phyloP scores from a whole-genome alignment of 345 rosid genomes.

The Eucalyptus viminalis region DNA sequence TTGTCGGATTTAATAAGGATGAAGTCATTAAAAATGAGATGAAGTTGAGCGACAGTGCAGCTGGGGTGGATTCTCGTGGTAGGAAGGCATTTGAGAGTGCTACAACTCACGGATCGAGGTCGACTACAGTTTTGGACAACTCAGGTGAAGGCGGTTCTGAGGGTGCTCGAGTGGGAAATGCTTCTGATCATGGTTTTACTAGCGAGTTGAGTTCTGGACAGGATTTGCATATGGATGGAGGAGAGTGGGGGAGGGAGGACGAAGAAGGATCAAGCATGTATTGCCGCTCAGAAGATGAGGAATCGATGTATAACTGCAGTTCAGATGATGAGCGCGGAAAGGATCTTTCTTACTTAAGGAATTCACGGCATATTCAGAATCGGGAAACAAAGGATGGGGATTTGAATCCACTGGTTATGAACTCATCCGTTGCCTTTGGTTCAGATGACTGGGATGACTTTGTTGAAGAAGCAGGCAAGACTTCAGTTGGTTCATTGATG shows the following conservation, averaged over 20 bases:
- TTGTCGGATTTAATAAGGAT: not conserved
- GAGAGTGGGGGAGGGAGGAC: constrained; percentile 12
- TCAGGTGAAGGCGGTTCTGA: not conserved
- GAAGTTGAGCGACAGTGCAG: not conserved
- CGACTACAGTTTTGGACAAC: not conserved
- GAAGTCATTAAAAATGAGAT: not conserved
- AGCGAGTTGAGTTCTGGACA: constrained; percentile 7
- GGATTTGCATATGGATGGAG: not conserved
- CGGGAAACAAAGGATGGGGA: constrained; percentile 10
- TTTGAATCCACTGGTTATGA: constrained; percentile 52
- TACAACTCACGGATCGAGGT: not conserved
- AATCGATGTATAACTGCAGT: constrained; percentile 40
- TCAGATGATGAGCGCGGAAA: constrained; percentile 31
- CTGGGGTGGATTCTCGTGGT: not conserved
- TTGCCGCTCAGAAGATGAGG: constrained; percentile 52
- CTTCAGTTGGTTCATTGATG: constrained; percentile 14
- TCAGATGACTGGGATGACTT: constrained; percentile 84
- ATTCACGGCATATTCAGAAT: not conserved
- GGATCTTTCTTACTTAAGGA: constrained; percentile 10
- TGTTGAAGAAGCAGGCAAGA: constrained; percentile 47
- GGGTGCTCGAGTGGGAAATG: not conserved
- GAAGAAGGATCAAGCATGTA: constrained; percentile 19
- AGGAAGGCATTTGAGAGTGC: not conserved
- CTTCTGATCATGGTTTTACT: not conserved
- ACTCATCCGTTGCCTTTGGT: constrained; percentile 83